phyloP scores from a whole-genome alignment of 1,284 basidiomycete genomes.

The Trichosporon faecale region DNA sequence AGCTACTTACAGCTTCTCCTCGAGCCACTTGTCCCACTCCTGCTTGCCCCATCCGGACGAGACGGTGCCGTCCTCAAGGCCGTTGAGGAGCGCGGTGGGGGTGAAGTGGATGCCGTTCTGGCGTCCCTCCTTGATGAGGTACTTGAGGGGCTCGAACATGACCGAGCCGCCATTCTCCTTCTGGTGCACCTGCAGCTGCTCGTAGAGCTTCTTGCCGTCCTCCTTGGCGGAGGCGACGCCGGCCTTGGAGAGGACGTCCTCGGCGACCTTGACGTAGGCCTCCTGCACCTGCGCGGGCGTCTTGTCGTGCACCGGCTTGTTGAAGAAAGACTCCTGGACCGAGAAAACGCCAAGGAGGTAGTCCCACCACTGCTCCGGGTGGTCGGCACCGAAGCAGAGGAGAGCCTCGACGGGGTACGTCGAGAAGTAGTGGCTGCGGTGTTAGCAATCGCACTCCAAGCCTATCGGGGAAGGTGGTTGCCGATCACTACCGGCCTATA shows the following conservation, averaged over 20 bases:
- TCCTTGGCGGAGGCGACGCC: constrained; percentile 36
- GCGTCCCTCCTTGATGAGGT: constrained; percentile 59
- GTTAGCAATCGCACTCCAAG: constrained; percentile 4
- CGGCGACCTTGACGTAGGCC: constrained; percentile 50
- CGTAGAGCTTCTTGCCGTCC: constrained; percentile 38
- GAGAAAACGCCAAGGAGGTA: constrained; percentile 73
- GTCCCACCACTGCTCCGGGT: constrained; percentile 73
- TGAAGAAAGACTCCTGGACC: constrained; percentile 64
- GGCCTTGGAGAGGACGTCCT: constrained; percentile 43
- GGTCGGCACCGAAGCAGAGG: constrained; percentile 67
- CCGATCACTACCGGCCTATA: no score
- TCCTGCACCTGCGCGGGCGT: constrained; percentile 49
- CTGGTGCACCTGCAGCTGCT: constrained; percentile 35
- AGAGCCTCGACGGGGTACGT: constrained; percentile 76
- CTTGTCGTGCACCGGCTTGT: constrained; percentile 67
- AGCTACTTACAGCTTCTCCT: constrained; percentile 28
- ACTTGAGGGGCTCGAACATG: constrained; percentile 36
- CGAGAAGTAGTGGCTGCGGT: constrained; percentile 65
- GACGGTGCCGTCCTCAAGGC: constrained; percentile 71
- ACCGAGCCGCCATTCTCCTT: constrained; percentile 55
- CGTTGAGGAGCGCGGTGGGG: constrained; percentile 82
- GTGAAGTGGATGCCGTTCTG: constrained; percentile 92
- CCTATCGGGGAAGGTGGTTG: no score
- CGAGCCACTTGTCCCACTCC: constrained; percentile 82
- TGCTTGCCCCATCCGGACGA: constrained; percentile 77